Conservation (phyloP, 2,329 filamentous ascomycete species). For the Sphaerostilbella broomeana region DNA sequence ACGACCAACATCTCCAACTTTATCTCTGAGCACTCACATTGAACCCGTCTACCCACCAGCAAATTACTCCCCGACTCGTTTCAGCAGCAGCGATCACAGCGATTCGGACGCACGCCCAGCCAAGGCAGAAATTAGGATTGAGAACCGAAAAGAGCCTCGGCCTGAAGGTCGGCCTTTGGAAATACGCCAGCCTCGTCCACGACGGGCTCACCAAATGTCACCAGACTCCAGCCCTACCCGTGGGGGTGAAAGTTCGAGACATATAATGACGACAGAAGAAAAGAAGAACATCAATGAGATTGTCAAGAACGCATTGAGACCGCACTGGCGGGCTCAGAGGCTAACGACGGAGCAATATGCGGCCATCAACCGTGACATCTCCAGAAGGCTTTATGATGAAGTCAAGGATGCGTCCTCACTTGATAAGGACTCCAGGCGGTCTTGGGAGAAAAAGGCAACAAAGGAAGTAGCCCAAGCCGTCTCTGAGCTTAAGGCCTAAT, state of each 20-base stretch:
- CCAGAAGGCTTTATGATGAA: constrained; percentile 76
- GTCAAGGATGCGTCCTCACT: constrained; percentile 50
- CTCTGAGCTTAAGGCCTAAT: constrained; percentile 45
- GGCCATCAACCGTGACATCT: constrained; percentile 83
- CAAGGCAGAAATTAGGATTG: constrained; percentile 20
- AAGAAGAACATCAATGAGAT: constrained; percentile 87
- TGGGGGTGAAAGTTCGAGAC: constrained; percentile 54
- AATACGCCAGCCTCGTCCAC: constrained; percentile 47
- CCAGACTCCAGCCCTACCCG: constrained; percentile 25
- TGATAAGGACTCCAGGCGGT: constrained; percentile 57
- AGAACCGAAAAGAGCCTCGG: constrained; percentile 14
- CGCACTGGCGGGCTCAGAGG: constrained; percentile 71
- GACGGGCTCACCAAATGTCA: constrained; percentile 35
- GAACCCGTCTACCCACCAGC: constrained; percentile 69
- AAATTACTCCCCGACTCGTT: constrained; percentile 60
- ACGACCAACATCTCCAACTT: constrained; percentile 57
- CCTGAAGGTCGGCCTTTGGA: constrained; percentile 36
- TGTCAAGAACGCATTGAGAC: constrained; percentile 75
- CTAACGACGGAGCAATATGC: constrained; percentile 88
- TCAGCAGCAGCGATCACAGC: constrained; percentile 39
- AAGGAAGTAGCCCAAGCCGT: constrained; percentile 75
- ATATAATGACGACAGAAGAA: constrained; percentile 64
- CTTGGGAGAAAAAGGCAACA: constrained; percentile 69
- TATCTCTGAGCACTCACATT: constrained; percentile 63
- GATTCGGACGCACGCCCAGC: constrained; percentile 35